phyloP scores from a whole-genome alignment of 2,329 filamentous ascomycete species.

The Apiospora koreana region DNA sequence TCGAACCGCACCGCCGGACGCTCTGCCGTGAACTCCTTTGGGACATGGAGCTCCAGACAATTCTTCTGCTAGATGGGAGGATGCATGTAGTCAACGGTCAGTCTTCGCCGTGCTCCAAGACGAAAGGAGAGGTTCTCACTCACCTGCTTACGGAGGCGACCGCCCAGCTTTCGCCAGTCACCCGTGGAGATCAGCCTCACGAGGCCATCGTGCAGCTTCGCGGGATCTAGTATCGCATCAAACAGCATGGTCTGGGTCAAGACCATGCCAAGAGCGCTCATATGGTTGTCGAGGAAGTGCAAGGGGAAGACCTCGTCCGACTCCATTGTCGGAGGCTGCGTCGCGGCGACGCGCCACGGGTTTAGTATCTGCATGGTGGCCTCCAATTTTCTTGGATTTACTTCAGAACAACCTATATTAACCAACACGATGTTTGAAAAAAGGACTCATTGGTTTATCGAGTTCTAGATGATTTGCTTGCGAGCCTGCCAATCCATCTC shows the following conservation, averaged over 20 bases:
- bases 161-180: constrained; percentile 16
- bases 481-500: too few species aligned
- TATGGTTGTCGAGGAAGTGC: not conserved
- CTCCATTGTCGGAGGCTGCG: not conserved
- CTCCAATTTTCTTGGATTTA: too few species aligned
- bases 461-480: too few species aligned
- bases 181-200: constrained; percentile 13
- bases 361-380: not conserved
- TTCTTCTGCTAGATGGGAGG: not conserved
- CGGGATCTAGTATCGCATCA: constrained; percentile 14
- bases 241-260: constrained; percentile 17
- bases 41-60: not conserved
- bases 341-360: not conserved
- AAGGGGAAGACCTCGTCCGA: not conserved
- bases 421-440: too few species aligned
- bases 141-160: constrained; percentile 8
- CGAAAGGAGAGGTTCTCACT: not conserved
- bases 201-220: constrained; percentile 13
- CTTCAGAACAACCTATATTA: too few species aligned
- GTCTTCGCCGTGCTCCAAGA: not conserved
- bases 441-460: too few species aligned
- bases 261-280: not conserved
- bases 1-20: not conserved
- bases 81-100: not conserved
- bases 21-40: not conserved